Percentiles rank a stretch among this genome's conserved stretches.
These are phyloP conservation scores for Aspergillus eucalypticola DNA, from an alignment of 2,329 filamentous ascomycete genomes.

Conservation along the genomic window DNA sequence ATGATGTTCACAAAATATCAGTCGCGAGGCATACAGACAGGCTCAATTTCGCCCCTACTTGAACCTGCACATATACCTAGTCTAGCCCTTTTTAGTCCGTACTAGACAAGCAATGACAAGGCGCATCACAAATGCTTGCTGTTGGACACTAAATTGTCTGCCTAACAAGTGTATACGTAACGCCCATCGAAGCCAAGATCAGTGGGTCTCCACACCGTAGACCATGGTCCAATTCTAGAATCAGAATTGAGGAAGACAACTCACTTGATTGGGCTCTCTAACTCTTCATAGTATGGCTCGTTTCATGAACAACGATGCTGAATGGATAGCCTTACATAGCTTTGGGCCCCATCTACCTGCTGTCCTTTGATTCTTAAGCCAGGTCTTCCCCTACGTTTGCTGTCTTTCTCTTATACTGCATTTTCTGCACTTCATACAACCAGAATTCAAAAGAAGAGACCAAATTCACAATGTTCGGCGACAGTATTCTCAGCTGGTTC, in stretches of 20 bases:
- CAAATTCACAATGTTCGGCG: neutral
- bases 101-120: neutral
- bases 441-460: neutral
- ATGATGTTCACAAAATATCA: neutral
- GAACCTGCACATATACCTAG: neutral
- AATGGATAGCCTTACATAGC: slow-evolving; percentile 5
- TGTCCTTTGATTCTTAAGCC: neutral
- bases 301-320: neutral
- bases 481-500: slow-evolving; percentile 8
- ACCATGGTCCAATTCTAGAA: slow-evolving; percentile 5
- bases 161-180: slow-evolving; percentile 8
- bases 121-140: neutral
- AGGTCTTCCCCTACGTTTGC: neutral
- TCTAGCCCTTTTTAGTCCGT: neutral
- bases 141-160: neutral
- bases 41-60: neutral
- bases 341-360: neutral
- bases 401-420: neutral
- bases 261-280: slow-evolving; percentile 1
- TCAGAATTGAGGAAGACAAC: slow-evolving; percentile 2
- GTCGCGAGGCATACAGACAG: neutral
- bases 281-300: slow-evolving; percentile 7
- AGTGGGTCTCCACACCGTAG: slow-evolving; percentile 4
- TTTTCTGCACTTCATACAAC: neutral
- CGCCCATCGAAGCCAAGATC: slow-evolving; percentile 2